Evolutionary conservation across 1,139 yeast species (phyloP).

Genomic region (Nakaseomyces sp.): DNA sequence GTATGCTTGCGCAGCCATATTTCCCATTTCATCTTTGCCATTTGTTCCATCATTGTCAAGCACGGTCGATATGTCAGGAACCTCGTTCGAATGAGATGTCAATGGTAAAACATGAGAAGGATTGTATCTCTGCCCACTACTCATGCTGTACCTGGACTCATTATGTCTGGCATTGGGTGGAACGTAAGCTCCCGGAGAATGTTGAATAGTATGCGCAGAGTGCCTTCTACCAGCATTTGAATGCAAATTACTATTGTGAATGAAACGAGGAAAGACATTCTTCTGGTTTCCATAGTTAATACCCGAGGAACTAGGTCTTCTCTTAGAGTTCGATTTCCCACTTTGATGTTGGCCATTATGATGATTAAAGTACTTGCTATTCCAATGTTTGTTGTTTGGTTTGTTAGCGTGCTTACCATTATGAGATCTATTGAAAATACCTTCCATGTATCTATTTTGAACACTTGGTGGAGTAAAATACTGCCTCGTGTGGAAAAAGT

Average conservation of each 20-base stretch:
- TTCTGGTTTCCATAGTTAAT: constrained; percentile 10
- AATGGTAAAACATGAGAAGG: constrained; percentile 1
- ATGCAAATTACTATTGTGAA: constrained; percentile 11
- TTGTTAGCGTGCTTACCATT: constrained; percentile 11
- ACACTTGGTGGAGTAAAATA: constrained; percentile 73
- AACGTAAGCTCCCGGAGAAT: constrained; percentile 50
- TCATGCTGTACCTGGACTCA: constrained; percentile 7
- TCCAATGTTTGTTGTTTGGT: constrained; percentile 14
- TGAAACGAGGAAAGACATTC: constrained; percentile 12
- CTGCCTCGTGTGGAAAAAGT: constrained; percentile 52
- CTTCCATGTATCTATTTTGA: constrained; percentile 62
- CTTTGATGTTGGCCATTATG: constrained; percentile 17
- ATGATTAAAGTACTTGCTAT: constrained; percentile 15
- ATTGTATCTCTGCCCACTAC: background rate
- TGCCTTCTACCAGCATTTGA: constrained; percentile 16
- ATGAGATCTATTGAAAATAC: constrained; percentile 42
- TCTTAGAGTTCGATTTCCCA: constrained; percentile 8
- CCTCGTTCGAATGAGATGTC: constrained; percentile 15
- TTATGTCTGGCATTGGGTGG: constrained; percentile 56
- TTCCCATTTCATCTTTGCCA: background rate
- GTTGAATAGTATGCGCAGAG: constrained; percentile 13
- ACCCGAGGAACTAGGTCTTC: constrained; percentile 24
- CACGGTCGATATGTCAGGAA: constrained; percentile 26
- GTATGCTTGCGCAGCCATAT: constrained; percentile 2
- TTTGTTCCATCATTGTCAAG: constrained; percentile 10